Percentiles rank a stretch among this genome's conserved stretches.
phyloP scores from a whole-genome alignment of 2,329 filamentous ascomycete species.

The Ophiognomonia clavigignenti-juglandacearum region DNA sequence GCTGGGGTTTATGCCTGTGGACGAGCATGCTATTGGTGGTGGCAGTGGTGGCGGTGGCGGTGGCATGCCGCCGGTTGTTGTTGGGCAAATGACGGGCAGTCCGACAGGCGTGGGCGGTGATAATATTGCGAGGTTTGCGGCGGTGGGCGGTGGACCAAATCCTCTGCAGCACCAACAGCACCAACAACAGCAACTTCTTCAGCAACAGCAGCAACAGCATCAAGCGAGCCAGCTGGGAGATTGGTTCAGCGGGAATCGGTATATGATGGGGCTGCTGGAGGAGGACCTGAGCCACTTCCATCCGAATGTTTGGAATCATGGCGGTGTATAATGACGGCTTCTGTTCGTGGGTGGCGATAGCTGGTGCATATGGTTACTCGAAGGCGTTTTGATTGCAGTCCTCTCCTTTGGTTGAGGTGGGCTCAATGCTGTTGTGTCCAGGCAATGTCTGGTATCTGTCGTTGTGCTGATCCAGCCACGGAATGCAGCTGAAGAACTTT shows the following conservation, averaged over 20 bases:
- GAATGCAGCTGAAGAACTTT: too few relatives aligned
- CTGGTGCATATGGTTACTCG: neutral
- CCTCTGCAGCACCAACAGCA: slow-evolving; percentile 9
- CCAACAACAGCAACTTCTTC: neutral
- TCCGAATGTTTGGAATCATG: slow-evolving; percentile 21
- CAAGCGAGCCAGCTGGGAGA: slow-evolving; percentile 49
- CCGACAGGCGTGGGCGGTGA: slow-evolving; percentile 1
- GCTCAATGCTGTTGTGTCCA: too few relatives aligned
- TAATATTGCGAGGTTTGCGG: slow-evolving; percentile 8
- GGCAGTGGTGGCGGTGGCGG: slow-evolving; percentile 9
- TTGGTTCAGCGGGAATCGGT: slow-evolving; percentile 62
- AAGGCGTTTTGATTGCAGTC: neutral
- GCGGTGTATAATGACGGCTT: slow-evolving; percentile 17
- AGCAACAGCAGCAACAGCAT: neutral
- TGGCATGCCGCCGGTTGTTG: neutral
- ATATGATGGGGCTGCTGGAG: slow-evolving; percentile 61
- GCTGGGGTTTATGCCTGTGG: slow-evolving; percentile 52
- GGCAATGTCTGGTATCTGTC: too few relatives aligned
- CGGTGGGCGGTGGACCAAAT: slow-evolving; percentile 7
- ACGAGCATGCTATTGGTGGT: slow-evolving; percentile 12
- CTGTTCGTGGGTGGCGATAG: neutral
- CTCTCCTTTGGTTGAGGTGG: too few relatives aligned
- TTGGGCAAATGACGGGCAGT: neutral
- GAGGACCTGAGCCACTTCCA: slow-evolving; percentile 49
- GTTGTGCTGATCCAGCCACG: too few relatives aligned